A percentile compares a stretch with the other conserved stretches of the same genome.
phyloP scores from a whole-genome alignment of 495 filamentous ascomycete species.

The Aspergillus bridgeri region DNA sequence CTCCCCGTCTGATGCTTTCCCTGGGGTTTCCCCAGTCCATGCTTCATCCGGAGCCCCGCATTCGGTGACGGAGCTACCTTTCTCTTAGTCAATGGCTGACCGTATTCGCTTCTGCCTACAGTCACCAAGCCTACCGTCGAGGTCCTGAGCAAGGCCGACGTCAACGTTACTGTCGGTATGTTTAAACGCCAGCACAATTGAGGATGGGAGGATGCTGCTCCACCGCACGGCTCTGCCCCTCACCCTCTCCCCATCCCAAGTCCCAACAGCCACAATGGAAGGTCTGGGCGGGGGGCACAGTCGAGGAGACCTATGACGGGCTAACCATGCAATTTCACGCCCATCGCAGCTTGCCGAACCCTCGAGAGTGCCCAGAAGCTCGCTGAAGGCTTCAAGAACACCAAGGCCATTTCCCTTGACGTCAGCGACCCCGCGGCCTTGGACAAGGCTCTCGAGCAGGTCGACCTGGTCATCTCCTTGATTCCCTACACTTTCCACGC shows the following conservation, averaged over 20 bases:
- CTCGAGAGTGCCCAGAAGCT: slow-evolving; percentile 73
- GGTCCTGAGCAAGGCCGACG: slow-evolving; percentile 67
- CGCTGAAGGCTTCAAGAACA: slow-evolving; percentile 63
- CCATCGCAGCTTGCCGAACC: slow-evolving; percentile 73
- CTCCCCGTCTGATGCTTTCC: not conserved
- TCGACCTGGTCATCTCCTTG: slow-evolving; percentile 75
- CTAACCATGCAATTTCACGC: not conserved
- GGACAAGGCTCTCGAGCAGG: slow-evolving; percentile 71
- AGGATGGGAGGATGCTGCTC: slow-evolving; percentile 8
- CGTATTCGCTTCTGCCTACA: slow-evolving; percentile 13
- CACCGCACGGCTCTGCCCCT: not conserved
- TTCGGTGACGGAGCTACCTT: slow-evolving; percentile 6
- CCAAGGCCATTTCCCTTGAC: slow-evolving; percentile 75
- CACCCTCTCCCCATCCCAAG: not conserved
- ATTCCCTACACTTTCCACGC: slow-evolving; percentile 95
- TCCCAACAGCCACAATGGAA: not conserved
- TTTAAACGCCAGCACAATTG: slow-evolving; percentile 10
- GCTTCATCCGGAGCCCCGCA: slow-evolving; percentile 28
- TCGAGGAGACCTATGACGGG: not conserved
- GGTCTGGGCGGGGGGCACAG: not conserved
- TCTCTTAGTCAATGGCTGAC: slow-evolving; percentile 5
- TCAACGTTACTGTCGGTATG: slow-evolving; percentile 82
- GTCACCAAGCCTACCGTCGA: slow-evolving; percentile 77
- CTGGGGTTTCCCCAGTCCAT: not conserved
- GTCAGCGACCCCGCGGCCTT: slow-evolving; percentile 70